Evolutionary conservation across 2,329 filamentous ascomycete genomes (phyloP).

Genomic region (Ophiostoma himal-ulmi): DNA sequence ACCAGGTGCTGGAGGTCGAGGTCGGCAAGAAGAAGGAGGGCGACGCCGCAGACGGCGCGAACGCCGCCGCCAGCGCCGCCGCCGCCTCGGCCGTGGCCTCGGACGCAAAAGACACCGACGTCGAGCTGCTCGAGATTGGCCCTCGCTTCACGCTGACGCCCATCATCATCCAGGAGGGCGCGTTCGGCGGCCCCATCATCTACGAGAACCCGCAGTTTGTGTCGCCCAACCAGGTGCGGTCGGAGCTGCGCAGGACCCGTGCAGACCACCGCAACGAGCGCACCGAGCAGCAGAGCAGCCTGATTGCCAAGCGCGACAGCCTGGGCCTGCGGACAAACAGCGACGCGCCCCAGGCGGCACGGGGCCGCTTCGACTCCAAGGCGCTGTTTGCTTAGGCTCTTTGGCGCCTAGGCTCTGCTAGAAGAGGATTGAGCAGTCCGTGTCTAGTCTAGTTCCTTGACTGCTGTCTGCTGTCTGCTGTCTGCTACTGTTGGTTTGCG

Average conservation of each 20-base stretch:
- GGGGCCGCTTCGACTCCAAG: constrained; percentile 68
- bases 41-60: constrained; percentile 23
- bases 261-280: constrained; percentile 72
- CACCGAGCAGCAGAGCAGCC: constrained; percentile 66
- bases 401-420: no score
- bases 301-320: constrained; percentile 66
- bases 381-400: constrained; percentile 62
- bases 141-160: constrained; percentile 89
- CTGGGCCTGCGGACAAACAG: constrained; percentile 67
- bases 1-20: constrained; percentile 84
- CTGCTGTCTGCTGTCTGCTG: neutral
- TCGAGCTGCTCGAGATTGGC: constrained; percentile 86
- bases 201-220: constrained; percentile 98
- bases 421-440: no score
- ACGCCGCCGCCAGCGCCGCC: constrained; percentile 34
- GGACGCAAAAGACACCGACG: constrained; percentile 56
- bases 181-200: constrained; percentile 91
- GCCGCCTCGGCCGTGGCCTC: constrained; percentile 42
- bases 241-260: constrained; percentile 71
- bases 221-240: constrained; percentile 86
- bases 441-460: no score
- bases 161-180: constrained; percentile 90
- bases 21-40: constrained; percentile 42
- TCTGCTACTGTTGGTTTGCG: neutral
- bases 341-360: constrained; percentile 51